Conservation (phyloP, 1,284 basidiomycete genomes). For the Ustanciosporium gigantosporum region DNA sequence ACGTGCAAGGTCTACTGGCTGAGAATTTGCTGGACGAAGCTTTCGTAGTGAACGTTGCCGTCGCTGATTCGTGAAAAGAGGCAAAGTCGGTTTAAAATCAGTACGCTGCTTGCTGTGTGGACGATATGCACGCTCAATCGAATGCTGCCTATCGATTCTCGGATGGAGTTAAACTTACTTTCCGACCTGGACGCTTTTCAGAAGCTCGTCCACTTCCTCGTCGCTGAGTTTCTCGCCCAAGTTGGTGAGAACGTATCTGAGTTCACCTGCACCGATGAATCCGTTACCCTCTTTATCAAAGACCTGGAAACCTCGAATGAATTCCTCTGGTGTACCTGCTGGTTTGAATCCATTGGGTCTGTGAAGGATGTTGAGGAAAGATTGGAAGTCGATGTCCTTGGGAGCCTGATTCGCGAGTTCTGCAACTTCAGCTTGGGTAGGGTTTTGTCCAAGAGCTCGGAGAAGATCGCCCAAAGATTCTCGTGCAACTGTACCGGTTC, state of each 20-base stretch:
- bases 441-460: conserved; percentile 93
- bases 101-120: background rate
- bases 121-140: background rate
- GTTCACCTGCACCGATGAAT: conserved; percentile 86
- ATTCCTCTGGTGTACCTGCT: conserved; percentile 74
- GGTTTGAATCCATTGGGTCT: conserved; percentile 96
- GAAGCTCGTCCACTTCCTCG: conserved; percentile 94
- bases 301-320: conserved; percentile 97
- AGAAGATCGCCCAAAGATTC: conserved; percentile 93
- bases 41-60: conserved; percentile 96
- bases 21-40: conserved; percentile 88
- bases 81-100: background rate
- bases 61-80: conserved; percentile 67
- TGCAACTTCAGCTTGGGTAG: conserved; percentile 91
- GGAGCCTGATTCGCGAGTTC: conserved; percentile 77
- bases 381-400: conserved; percentile 69
- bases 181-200: conserved; percentile 90
- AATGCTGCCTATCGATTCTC: background rate
- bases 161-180: conserved; percentile 66
- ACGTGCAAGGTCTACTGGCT: no score
- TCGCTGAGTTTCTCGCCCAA: conserved; percentile 97
- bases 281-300: conserved; percentile 98
- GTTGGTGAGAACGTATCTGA: conserved; percentile 92
- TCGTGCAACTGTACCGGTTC: conserved; percentile 82
- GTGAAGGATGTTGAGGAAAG: conserved; percentile 87